Conservation (phyloP, 345 rosid species). For the Sisymbrium irio region DNA sequence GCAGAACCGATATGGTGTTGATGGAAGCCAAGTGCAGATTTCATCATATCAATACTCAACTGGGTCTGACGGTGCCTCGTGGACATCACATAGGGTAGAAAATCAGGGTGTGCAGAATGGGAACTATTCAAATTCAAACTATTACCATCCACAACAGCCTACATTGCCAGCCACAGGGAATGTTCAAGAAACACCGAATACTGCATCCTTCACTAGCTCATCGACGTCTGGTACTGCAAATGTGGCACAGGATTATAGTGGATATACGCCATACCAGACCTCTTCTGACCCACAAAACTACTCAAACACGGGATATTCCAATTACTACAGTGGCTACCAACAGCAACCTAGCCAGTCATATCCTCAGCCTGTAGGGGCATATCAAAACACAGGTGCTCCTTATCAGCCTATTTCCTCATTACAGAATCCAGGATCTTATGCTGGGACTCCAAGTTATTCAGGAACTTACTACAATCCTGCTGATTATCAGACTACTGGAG, state of each 20-base stretch:
- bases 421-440: constrained; percentile 99
- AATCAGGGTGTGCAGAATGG: constrained; percentile 57
- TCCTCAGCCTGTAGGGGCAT: constrained; percentile 82
- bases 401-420: constrained; percentile 98
- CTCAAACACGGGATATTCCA: constrained; percentile 66
- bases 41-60: constrained; percentile 49
- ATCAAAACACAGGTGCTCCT: constrained; percentile 99
- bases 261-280: constrained; percentile 56
- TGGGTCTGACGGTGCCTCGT: constrained; percentile 47
- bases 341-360: constrained; percentile 74
- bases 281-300: constrained; percentile 68
- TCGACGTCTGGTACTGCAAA: constrained; percentile 52
- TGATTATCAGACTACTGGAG: constrained; percentile 99
- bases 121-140: constrained; percentile 43
- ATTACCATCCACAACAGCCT: constrained; percentile 60
- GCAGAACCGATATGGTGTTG: constrained; percentile 63
- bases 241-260: constrained; percentile 63
- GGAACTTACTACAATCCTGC: constrained; percentile 97
- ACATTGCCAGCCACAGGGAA: constrained; percentile 40
- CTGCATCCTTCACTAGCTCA: constrained; percentile 54
- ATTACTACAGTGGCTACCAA: constrained; percentile 78
- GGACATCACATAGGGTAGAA: constrained; percentile 58
- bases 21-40: constrained; percentile 59
- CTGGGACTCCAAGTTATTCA: constrained; percentile 95
- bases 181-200: constrained; percentile 51